phyloP scores from a whole-genome alignment of 495 filamentous ascomycete genomes.

The Parathielavia hyrcaniae region DNA sequence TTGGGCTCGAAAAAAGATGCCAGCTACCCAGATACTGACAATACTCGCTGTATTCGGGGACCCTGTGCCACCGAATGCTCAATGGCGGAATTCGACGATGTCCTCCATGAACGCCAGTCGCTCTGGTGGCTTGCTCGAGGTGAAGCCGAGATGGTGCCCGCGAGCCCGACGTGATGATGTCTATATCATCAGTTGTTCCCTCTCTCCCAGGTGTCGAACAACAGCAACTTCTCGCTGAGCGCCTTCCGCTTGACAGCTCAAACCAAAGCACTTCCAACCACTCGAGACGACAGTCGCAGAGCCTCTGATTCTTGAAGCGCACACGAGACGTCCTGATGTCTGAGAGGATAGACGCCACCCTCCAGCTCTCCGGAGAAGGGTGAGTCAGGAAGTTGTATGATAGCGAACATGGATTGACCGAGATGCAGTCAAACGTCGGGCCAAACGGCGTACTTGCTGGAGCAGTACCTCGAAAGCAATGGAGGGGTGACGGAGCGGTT shows the following conservation, averaged over 20 bases:
- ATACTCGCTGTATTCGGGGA: neutral
- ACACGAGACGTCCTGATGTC: conserved; percentile 3
- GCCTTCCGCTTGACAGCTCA: no score
- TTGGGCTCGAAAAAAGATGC: neutral
- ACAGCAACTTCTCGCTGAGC: no score
- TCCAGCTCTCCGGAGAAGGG: conserved; percentile 22
- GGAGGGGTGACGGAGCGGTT: conserved; percentile 20
- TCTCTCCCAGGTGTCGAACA: no score
- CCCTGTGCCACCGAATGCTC: conserved; percentile 4
- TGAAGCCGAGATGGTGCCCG: neutral
- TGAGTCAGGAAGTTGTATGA: conserved; percentile 1
- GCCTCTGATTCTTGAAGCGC: neutral
- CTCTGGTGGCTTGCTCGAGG: neutral
- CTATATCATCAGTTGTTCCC: neutral
- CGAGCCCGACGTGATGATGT: neutral
- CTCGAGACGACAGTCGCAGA: no score
- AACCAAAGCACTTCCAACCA: no score
- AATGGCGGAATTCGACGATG: conserved; percentile 5
- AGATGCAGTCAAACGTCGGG: neutral
- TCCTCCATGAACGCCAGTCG: neutral
- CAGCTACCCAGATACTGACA: neutral
- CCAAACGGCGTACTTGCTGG: conserved; percentile 13
- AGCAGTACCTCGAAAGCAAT: conserved; percentile 19
- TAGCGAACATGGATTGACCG: neutral
- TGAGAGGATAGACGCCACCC: neutral